These are phyloP conservation scores for Fraxinus platypoda DNA, from an alignment of 305 asterid genomes.

Conservation along the genomic window DNA sequence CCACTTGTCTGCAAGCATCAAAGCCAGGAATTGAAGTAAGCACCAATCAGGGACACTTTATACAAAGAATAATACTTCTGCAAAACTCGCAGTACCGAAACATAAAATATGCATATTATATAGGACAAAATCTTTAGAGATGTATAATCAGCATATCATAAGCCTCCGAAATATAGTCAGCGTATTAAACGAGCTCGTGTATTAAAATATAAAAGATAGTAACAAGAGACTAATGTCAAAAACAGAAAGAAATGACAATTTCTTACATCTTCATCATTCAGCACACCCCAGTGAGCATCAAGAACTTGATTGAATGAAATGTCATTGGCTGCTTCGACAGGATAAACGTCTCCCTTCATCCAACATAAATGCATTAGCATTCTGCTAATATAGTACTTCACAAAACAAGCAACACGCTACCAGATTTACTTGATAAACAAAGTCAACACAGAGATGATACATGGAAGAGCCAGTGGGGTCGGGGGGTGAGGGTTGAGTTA, in stretches of 20 bases:
- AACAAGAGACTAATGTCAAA: constrained; percentile 10
- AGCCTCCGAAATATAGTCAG: constrained; percentile 12
- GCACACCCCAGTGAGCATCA: constrained; percentile 99
- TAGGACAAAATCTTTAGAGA: neutral
- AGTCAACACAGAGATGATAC: neutral
- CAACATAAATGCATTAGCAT: constrained; percentile 29
- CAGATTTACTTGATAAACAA: neutral
- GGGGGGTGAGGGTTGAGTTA: neutral
- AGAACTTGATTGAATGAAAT: constrained; percentile 68
- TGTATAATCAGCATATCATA: constrained; percentile 14
- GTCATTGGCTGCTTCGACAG: constrained; percentile 65
- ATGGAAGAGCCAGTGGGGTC: neutral
- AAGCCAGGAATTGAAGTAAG: constrained; percentile 26
- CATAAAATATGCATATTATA: constrained; percentile 8
- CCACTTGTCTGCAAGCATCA: constrained; percentile 72
- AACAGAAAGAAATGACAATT: neutral
- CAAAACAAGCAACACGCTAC: neutral
- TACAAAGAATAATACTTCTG: constrained; percentile 1
- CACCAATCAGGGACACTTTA: constrained; percentile 12
- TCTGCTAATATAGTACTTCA: neutral
- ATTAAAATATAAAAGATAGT: constrained; percentile 9
- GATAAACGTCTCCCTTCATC: constrained; percentile 95
- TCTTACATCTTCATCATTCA: constrained; percentile 86
- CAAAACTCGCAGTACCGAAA: constrained; percentile 4
- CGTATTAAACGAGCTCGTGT: neutral